Conservation (phyloP, 2,329 filamentous ascomycete species). For the Furcasterigmium furcatum region DNA sequence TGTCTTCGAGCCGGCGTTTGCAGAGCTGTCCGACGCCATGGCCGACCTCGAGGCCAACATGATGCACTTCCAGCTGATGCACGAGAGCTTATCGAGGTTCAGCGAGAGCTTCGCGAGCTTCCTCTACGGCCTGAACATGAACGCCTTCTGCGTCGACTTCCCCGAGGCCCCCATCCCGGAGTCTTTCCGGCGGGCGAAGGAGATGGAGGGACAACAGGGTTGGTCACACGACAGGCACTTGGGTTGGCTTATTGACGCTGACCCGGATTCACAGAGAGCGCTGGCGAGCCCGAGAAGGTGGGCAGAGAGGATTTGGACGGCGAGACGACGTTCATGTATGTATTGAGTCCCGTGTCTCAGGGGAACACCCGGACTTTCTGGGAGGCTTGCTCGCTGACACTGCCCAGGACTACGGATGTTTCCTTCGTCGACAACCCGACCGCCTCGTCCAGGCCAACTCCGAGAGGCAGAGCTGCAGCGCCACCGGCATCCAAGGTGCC, state of each 20-base stretch:
- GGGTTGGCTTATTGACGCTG: not conserved
- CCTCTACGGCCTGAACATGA: constrained; percentile 96
- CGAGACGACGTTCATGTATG: constrained; percentile 82
- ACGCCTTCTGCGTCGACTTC: constrained; percentile 97
- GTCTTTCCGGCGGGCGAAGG: constrained; percentile 69
- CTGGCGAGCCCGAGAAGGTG: not conserved
- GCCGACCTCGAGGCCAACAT: constrained; percentile 96
- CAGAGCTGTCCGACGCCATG: constrained; percentile 90
- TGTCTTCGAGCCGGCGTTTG: constrained; percentile 83
- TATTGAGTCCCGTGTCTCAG: not conserved
- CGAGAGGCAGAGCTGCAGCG: constrained; percentile 40
- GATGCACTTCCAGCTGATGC: constrained; percentile 95
- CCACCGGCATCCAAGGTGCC: constrained; percentile 40
- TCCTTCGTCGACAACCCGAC: constrained; percentile 85
- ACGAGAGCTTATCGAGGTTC: constrained; percentile 89
- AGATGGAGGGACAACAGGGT: constrained; percentile 46
- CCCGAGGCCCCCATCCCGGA: constrained; percentile 86
- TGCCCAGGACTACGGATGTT: constrained; percentile 77
- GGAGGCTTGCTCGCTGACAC: constrained; percentile 15
- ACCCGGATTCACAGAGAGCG: not conserved
- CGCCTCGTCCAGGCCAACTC: constrained; percentile 45
- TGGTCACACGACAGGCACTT: not conserved
- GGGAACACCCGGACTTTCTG: not conserved
- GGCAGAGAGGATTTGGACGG: constrained; percentile 28
- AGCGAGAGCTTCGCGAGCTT: constrained; percentile 96